Evolutionary conservation across 805 yeast species (phyloP), one percentile per base, ranked within the genome.

Genomic region (Jamesozyma gamospora): DNA sequence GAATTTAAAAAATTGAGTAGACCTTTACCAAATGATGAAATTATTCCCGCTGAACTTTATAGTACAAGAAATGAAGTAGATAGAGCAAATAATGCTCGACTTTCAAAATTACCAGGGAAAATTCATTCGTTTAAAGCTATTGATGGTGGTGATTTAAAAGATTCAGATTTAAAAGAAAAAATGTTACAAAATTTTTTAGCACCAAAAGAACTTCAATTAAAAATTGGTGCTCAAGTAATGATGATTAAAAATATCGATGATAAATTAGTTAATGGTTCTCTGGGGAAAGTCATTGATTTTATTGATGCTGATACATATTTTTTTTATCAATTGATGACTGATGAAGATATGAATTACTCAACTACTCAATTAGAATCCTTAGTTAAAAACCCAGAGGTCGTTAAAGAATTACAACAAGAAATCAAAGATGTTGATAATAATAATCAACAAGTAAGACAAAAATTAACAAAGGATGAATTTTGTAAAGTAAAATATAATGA

Each of bases 181-280:
- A 51, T 79, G 18, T 56, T 79, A 11, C 65, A 69, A 17, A 74
- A 76, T 48, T 77, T 81, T 46, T 58, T 82, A 50, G 82, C 87
- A 1, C 83, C 85, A 2, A 63, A 67, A 28, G 62, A 60, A 28
- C 54, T 83, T 12, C 64, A 64, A 6, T 61, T 83, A 50, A 83
- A 82, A 51, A 70, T 70, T 40, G 81, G 81, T 34, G 85, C 90
- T 0, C 92, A 82, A 59, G 94, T 83, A 1, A 82, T 83, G 90
- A 75, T 82, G 69, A 69, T 82, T 35, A 82, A 82, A 53, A 83
- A 83, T 52, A 69, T 78, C 41, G 90, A 81, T 53, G 79, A 74
- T 24, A 69, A 76, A 0, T 64, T 83, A 35, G 92, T 82, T 10
- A 83, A 83, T 60, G 94, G 94, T 0, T 76, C 87, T 0, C 61